Evolutionary conservation across 495 filamentous ascomycete genomes (phyloP).

Genomic region (Aspergillus haitiensis): DNA sequence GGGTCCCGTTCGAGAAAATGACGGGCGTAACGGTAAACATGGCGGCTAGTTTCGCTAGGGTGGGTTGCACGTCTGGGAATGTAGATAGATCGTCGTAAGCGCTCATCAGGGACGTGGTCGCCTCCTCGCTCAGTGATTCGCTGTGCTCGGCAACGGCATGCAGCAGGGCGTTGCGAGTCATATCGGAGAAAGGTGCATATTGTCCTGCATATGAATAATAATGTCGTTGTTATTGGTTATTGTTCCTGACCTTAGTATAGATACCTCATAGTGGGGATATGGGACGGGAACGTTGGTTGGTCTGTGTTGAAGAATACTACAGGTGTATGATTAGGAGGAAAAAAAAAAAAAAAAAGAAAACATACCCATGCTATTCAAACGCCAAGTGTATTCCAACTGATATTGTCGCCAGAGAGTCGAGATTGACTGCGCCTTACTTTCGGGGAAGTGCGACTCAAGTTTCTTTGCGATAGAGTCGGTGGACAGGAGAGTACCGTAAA

Average conservation of each 20-base stretch:
- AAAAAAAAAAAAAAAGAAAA: neutral
- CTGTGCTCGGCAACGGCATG: slow-evolving; percentile 63
- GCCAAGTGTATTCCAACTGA: slow-evolving; percentile 18
- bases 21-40: slow-evolving; percentile 50
- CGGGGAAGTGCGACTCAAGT: slow-evolving; percentile 12
- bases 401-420: slow-evolving; percentile 12
- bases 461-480: slow-evolving; percentile 13
- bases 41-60: slow-evolving; percentile 47
- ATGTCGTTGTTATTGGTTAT: neutral
- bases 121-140: slow-evolving; percentile 40
- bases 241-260: too few relatives aligned
- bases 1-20: slow-evolving; percentile 75
- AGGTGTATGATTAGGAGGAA: too few relatives aligned
- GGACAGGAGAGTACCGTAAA: slow-evolving; percentile 14
- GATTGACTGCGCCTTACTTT: slow-evolving; percentile 7
- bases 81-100: slow-evolving; percentile 68
- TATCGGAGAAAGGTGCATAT: slow-evolving; percentile 63
- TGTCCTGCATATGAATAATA: slow-evolving; percentile 37
- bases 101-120: slow-evolving; percentile 53
- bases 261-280: too few relatives aligned
- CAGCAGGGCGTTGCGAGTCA: slow-evolving; percentile 62
- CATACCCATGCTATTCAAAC: slow-evolving; percentile 16
- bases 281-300: too few relatives aligned
- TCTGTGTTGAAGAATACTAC: too few relatives aligned
- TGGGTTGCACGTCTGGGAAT: slow-evolving; percentile 65